Evolutionary conservation across 768 basidiomycete genomes (phyloP).

Genomic region (Lactarius pseudohatsudake): DNA sequence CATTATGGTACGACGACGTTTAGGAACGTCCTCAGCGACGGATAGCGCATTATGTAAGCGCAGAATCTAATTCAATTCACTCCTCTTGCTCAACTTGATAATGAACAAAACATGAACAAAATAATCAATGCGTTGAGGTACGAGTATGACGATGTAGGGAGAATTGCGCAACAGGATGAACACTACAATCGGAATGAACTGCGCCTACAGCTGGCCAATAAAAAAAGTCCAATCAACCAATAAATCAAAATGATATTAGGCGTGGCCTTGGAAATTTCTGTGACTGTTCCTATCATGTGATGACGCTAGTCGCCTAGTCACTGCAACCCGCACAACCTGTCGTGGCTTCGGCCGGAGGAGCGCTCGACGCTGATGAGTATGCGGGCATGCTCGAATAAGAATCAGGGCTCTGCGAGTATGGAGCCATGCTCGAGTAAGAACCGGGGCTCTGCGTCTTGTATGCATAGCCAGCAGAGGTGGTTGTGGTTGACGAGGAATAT

Average conservation of each 20-base stretch:
- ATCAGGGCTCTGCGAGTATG: neutral
- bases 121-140: neutral
- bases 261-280: neutral
- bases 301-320: neutral
- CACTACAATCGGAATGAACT: neutral
- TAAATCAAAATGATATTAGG: slow-evolving; percentile 12
- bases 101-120: neutral
- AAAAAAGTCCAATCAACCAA: slow-evolving; percentile 8
- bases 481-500: slow-evolving; percentile 24
- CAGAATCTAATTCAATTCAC: neutral
- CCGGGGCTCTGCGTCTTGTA: slow-evolving; percentile 26
- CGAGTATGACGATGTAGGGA: neutral
- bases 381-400: neutral
- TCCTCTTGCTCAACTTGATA: neutral
- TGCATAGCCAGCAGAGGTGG: slow-evolving; percentile 32
- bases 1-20: slow-evolving; percentile 14
- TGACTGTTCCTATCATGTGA: neutral
- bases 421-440: slow-evolving; percentile 13
- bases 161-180: neutral
- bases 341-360: neutral
- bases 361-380: neutral
- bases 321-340: slow-evolving; percentile 15
- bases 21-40: neutral
- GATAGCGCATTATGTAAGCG: neutral
- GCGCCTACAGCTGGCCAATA: slow-evolving; percentile 5